These are phyloP conservation scores for Hyaloscypha hepaticicola DNA, from an alignment of 495 filamentous ascomycete species.

Conservation along the genomic window DNA sequence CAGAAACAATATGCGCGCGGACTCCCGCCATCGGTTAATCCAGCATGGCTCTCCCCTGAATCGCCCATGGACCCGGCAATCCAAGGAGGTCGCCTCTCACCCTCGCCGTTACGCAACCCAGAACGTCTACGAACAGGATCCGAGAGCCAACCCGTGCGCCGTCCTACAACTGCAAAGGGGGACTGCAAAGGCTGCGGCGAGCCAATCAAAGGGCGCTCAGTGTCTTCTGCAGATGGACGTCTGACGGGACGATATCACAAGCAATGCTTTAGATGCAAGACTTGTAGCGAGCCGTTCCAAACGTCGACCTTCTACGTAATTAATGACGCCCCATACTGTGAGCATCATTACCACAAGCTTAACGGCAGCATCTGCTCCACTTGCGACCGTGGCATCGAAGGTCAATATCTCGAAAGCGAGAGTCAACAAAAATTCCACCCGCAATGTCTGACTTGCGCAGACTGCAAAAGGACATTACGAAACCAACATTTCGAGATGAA, in stretches of 20 bases:
- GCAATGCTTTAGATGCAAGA: slow-evolving; percentile 87
- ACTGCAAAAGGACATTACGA: slow-evolving; percentile 56
- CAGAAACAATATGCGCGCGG: slow-evolving; percentile 18
- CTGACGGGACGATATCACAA: slow-evolving; percentile 94
- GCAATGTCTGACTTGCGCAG: slow-evolving; percentile 77
- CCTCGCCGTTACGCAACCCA: slow-evolving; percentile 31
- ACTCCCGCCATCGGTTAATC: slow-evolving; percentile 9
- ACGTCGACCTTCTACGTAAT: slow-evolving; percentile 93
- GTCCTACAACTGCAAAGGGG: slow-evolving; percentile 54
- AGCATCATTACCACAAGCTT: slow-evolving; percentile 87
- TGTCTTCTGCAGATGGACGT: slow-evolving; percentile 90
- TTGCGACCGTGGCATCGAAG: slow-evolving; percentile 87
- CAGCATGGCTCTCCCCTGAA: slow-evolving; percentile 36
- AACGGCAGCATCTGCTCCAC: slow-evolving; percentile 80
- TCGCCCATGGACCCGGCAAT: slow-evolving; percentile 62
- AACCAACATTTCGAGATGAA: slow-evolving; percentile 63
- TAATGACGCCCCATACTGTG: slow-evolving; percentile 84
- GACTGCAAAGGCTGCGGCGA: slow-evolving; percentile 80
- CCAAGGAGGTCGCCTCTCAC: slow-evolving; percentile 43
- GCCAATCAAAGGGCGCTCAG: slow-evolving; percentile 82
- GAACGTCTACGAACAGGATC: background rate
- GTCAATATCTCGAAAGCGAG: slow-evolving; percentile 89
- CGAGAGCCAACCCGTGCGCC: slow-evolving; percentile 31
- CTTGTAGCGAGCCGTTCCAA: slow-evolving; percentile 76
- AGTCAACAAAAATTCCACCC: slow-evolving; percentile 79